Base-by-base conservation (phyloP, 768 basidiomycete species). In the Boletus sp. region DNA sequence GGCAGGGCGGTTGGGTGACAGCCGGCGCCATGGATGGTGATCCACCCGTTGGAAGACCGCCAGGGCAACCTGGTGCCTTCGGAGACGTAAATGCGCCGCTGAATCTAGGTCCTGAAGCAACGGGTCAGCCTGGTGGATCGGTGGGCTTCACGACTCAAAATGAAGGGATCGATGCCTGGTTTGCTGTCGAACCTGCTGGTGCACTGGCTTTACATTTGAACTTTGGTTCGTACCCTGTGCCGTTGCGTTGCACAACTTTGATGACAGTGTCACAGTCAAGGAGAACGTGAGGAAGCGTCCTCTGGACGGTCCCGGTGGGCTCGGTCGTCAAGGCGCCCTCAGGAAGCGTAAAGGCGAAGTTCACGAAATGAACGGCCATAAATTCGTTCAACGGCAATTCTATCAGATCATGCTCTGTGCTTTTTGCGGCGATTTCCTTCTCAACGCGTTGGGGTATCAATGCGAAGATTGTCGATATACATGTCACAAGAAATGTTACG, bases 381-480 rank as follows among this genome's bases (percentile, higher is more conserved):
- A 97, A 72, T 99, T 99, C 69, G 82, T 99, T 43, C 91, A 93
- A 64, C 84, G 87, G 43, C 97, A 98, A 73, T 99, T 99, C 78
- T 98, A 97, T 71, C 95, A 98, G 70, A 84, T 98, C 68, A 97
- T 99, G 80, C 81, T 98, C 49, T 99, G 97, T 70, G 97, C 97
- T 4, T 93, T 97, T 73, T 99, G 97, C 76, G 87, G 84, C 74
- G 96, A 98, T 65, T 98, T 99, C 77, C 79, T 99, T 53, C 88
- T 98, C 70, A 98, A 98, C 58, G 96, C 93, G 2, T 79, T 88
- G 55, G 97, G 97, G n/a, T 97, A 94, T 72, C 96, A 98, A 74
- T 99, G 97, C 78, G 97, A 98, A 67, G 97, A 99, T 69, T 99
- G 97, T 71, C 87, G 93, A 58, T 99, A 98, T 72, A 93, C 93